phyloP scores from a whole-genome alignment of 1,284 basidiomycete genomes.

The Sparassis latifolia region DNA sequence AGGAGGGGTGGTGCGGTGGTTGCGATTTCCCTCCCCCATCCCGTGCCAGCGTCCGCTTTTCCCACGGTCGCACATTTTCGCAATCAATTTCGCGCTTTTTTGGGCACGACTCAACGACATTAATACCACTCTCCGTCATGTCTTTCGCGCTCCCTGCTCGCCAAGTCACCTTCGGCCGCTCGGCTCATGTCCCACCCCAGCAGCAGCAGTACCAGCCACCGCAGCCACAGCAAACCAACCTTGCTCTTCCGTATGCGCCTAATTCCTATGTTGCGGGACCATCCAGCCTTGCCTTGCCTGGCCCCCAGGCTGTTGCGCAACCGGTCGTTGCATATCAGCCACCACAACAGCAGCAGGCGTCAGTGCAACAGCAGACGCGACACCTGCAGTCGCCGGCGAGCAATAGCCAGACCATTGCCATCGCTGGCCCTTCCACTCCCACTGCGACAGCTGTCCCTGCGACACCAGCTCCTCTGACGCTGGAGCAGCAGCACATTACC shows the following conservation, averaged over 20 bases:
- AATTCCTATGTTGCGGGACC: conserved; percentile 35
- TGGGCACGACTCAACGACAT: conserved; percentile 1
- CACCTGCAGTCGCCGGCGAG: conserved; percentile 15
- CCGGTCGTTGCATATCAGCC: conserved; percentile 22
- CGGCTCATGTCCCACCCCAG: conserved; percentile 36
- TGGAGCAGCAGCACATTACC: conserved; percentile 87
- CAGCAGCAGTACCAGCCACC: conserved; percentile 33
- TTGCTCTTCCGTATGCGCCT: conserved; percentile 43
- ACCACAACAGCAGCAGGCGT: conserved; percentile 23
- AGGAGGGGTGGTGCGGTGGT: conserved; percentile 6
- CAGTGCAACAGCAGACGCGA: conserved; percentile 11
- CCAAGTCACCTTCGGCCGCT: conserved; percentile 68
- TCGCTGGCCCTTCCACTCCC: conserved; percentile 48
- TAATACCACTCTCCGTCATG: conserved; percentile 32
- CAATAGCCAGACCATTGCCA: conserved; percentile 23
- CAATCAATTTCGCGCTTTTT: conserved; percentile 10
- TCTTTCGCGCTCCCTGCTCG: conserved; percentile 71
- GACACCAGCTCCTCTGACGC: conserved; percentile 66
- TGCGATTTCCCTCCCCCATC: conserved; percentile 14
- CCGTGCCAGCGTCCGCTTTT: conserved; percentile 15
- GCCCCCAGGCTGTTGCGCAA: conserved; percentile 21
- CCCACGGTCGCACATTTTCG: conserved; percentile 24
- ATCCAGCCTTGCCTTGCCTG: conserved; percentile 37
- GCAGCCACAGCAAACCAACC: conserved; percentile 30
- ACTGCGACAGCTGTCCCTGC: conserved; percentile 42